phyloP scores from a whole-genome alignment of 345 rosid genomes.

The Populus deltoides region DNA sequence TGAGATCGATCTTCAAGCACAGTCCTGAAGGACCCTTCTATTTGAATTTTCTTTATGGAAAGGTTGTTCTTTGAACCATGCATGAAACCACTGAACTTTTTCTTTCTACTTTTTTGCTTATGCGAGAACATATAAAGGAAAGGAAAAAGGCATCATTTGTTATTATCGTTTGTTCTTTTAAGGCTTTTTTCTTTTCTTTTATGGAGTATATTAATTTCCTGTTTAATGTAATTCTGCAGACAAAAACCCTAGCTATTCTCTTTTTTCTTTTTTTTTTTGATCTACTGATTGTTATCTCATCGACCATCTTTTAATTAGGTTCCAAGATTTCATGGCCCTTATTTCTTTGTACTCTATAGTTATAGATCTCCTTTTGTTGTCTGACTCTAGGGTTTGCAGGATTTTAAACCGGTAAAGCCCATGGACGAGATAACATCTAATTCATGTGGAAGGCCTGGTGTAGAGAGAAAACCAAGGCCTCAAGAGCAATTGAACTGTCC shows the following conservation, averaged over 20 bases:
- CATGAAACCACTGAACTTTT: conserved; percentile 16
- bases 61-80: conserved; percentile 22
- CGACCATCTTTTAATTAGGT: background rate
- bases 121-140: conserved; percentile 9
- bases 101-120: conserved; percentile 11
- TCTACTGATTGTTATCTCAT: background rate
- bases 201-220: background rate
- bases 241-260: background rate
- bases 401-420: conserved; percentile 16
- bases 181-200: background rate
- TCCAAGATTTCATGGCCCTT: background rate
- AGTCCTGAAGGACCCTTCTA: conserved; percentile 17
- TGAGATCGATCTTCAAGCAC: conserved; percentile 26
- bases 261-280: background rate
- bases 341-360: background rate
- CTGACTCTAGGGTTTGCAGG: conserved; percentile 24
- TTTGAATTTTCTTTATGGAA: conserved; percentile 15
- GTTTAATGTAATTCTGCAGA: background rate
- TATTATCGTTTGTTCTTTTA: conserved; percentile 20
- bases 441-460: conserved; percentile 14
- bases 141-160: conserved; percentile 21
- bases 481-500: conserved; percentile 34
- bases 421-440: conserved; percentile 26
- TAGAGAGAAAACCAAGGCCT: conserved; percentile 31
- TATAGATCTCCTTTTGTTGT: background rate